A percentile compares a stretch with the other conserved stretches of the same genome.
Conservation (phyloP, 106 monocot genomes). For the Alisma plantagoaquatica region DNA sequence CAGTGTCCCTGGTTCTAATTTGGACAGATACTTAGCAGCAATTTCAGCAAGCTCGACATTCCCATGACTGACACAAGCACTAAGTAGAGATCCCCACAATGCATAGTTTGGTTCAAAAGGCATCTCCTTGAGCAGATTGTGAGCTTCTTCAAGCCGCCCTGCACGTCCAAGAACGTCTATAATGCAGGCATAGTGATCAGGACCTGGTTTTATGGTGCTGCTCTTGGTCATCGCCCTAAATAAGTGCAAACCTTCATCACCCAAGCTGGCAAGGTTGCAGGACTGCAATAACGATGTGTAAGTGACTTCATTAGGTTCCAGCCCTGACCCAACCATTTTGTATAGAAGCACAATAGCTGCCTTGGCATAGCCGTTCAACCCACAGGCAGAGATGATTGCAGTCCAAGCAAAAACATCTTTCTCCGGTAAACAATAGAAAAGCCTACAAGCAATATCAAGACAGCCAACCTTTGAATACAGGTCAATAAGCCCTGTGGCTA, state of each 20-base stretch:
- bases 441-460: constrained; percentile 28
- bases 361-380: constrained; percentile 35
- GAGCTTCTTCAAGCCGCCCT: constrained; percentile 41
- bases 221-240: constrained; percentile 17
- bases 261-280: constrained; percentile 59
- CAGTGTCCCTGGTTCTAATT: constrained; percentile 53
- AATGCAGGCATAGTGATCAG: constrained; percentile 42
- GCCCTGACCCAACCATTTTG: constrained; percentile 43
- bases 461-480: constrained; percentile 54
- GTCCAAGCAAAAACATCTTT: constrained; percentile 69
- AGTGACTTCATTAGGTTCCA: constrained; percentile 62
- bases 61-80: constrained; percentile 68
- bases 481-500: constrained; percentile 51
- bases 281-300: constrained; percentile 50
- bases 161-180: constrained; percentile 57
- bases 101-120: constrained; percentile 37
- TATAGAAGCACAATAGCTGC: constrained; percentile 40
- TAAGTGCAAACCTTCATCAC: constrained; percentile 32
- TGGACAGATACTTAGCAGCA: constrained; percentile 45
- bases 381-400: constrained; percentile 58
- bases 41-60: constrained; percentile 56
- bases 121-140: constrained; percentile 32
- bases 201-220: constrained; percentile 12
- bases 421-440: constrained; percentile 29
- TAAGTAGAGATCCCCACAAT: constrained; percentile 69